phyloP scores from a whole-genome alignment of 768 basidiomycete species.

The Obba rivulosa region DNA sequence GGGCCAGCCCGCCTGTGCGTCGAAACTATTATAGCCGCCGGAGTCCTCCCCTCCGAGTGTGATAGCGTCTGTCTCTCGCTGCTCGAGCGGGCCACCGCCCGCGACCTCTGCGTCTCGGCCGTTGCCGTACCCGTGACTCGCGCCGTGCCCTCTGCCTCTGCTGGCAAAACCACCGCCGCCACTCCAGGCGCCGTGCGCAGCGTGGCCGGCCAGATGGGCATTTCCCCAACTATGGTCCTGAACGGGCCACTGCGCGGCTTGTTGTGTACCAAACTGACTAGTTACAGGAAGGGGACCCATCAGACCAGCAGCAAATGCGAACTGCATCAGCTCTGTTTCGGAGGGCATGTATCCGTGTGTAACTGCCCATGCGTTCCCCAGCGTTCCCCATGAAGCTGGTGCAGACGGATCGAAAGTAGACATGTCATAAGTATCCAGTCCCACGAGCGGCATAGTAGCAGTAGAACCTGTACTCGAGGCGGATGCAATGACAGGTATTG shows the following conservation, averaged over 20 bases:
- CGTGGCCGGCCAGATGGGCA: background rate
- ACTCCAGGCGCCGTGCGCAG: background rate
- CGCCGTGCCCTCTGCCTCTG: slow-evolving; percentile 20
- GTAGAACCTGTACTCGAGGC: background rate
- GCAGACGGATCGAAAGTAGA: slow-evolving; percentile 68
- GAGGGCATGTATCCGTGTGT: slow-evolving; percentile 65
- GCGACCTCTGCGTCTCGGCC: slow-evolving; percentile 37
- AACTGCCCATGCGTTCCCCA: slow-evolving; percentile 72
- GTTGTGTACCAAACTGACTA: slow-evolving; percentile 6
- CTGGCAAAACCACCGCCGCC: slow-evolving; percentile 8
- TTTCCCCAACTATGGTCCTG: background rate
- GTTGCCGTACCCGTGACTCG: slow-evolving; percentile 38
- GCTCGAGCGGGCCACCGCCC: slow-evolving; percentile 27
- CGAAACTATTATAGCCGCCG: background rate
- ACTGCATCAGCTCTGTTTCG: slow-evolving; percentile 74
- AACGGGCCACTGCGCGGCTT: background rate
- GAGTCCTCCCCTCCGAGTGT: slow-evolving; percentile 47
- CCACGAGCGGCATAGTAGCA: slow-evolving; percentile 16
- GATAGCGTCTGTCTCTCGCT: slow-evolving; percentile 49
- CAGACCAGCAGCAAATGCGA: slow-evolving; percentile 42
- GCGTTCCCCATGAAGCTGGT: slow-evolving; percentile 72
- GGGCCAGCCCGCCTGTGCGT: background rate
- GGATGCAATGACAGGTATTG: slow-evolving; percentile 7
- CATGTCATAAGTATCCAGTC: slow-evolving; percentile 67
- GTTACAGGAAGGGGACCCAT: slow-evolving; percentile 11